Evolutionary conservation across 2,329 filamentous ascomycete genomes (phyloP).

Genomic region (Aureobasidium sp.): DNA sequence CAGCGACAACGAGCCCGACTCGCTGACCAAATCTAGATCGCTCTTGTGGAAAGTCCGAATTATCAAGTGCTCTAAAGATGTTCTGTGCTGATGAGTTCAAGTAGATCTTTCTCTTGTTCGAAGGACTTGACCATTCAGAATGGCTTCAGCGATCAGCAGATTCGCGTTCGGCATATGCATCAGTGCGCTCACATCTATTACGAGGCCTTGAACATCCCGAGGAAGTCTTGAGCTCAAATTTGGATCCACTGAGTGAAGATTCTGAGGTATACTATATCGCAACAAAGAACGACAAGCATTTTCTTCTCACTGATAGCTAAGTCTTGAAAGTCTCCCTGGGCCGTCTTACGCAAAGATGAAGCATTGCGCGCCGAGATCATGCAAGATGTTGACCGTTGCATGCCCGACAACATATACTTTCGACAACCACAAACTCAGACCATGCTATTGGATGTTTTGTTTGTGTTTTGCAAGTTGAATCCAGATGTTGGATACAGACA

Average conservation of each 20-base stretch:
- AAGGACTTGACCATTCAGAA: constrained; percentile 54
- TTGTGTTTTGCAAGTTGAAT: constrained; percentile 90
- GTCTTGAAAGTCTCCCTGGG: constrained; percentile 75
- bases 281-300: constrained; percentile 16
- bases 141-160: constrained; percentile 64
- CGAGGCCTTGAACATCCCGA: constrained; percentile 80
- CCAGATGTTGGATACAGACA: constrained; percentile 87
- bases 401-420: constrained; percentile 89
- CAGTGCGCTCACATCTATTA: constrained; percentile 66
- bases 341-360: constrained; percentile 78
- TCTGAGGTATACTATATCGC: constrained; percentile 46
- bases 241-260: constrained; percentile 84
- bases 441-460: constrained; percentile 81
- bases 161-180: constrained; percentile 66
- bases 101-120: constrained; percentile 75
- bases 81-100: background rate
- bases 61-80: too few relatives aligned
- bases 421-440: constrained; percentile 70
- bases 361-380: constrained; percentile 77
- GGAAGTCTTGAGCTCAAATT: constrained; percentile 58
- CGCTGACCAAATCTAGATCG: constrained; percentile 48
- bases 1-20: constrained; percentile 12
- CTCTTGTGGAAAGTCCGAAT: constrained; percentile 77
- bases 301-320: constrained; percentile 41
- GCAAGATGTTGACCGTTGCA: constrained; percentile 84